A percentile compares a stretch with the other conserved stretches of the same genome.
Conservation (phyloP, 2,329 filamentous ascomycete species). For the Bipolaris gigantea region DNA sequence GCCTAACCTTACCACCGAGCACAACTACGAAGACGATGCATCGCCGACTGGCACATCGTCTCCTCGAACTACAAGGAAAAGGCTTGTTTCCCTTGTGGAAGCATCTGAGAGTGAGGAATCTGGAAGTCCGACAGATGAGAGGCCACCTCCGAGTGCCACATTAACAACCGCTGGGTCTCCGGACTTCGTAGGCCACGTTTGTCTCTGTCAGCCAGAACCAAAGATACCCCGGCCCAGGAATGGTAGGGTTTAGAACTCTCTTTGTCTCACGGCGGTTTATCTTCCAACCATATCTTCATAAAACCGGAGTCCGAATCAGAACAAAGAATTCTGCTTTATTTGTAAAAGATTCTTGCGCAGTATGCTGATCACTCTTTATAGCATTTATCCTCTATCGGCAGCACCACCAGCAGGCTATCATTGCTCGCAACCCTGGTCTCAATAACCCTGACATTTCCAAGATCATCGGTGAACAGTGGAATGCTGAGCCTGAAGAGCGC, state of each 20-base stretch:
- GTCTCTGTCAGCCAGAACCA: conserved; percentile 70
- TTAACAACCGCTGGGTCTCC: conserved; percentile 30
- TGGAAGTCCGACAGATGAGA: conserved; percentile 23
- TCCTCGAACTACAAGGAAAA: conserved; percentile 29
- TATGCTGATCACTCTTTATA: conserved; percentile 50
- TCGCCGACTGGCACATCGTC: conserved; percentile 22
- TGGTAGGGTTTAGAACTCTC: conserved; percentile 55
- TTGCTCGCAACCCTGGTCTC: conserved; percentile 80
- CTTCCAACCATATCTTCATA: conserved; percentile 10
- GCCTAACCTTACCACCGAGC: conserved; percentile 17
- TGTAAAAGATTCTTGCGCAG: conserved; percentile 20
- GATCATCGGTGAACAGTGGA: conserved; percentile 94
- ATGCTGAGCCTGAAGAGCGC: conserved; percentile 69
- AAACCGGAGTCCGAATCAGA: conserved; percentile 10
- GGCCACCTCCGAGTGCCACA: conserved; percentile 26
- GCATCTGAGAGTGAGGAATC: conserved; percentile 19
- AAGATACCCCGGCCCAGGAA: conserved; percentile 73
- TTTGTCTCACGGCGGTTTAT: conserved; percentile 22
- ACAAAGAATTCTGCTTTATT: conserved; percentile 41
- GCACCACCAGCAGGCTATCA: conserved; percentile 82
- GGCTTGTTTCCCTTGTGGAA: conserved; percentile 26
- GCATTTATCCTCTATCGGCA: conserved; percentile 98
- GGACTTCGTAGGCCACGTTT: conserved; percentile 55
- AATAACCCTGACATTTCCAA: conserved; percentile 97
- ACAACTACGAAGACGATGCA: conserved; percentile 23